Evolutionary conservation across 306 rosid genomes (phyloP).

Genomic region (Quercus variabilis): DNA sequence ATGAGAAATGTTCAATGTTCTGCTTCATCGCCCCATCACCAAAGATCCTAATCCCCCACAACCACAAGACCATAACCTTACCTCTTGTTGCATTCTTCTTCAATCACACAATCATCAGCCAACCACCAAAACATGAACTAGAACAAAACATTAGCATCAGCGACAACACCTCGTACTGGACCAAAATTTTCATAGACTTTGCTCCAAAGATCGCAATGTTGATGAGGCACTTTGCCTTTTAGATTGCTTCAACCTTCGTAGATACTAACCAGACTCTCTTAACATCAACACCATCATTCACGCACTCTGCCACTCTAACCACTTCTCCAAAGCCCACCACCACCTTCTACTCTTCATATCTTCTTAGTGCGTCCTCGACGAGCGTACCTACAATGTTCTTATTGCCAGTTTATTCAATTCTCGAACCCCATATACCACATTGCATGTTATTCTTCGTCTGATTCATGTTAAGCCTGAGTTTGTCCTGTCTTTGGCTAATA

Average conservation of each 20-base stretch:
- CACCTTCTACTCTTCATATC: constrained; percentile 47
- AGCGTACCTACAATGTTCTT: constrained; percentile 27
- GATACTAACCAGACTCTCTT: constrained; percentile 34
- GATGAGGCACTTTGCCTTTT: constrained; percentile 49
- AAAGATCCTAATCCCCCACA: constrained; percentile 3
- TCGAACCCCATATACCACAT: too few species aligned
- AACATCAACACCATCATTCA: constrained; percentile 22
- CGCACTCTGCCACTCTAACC: constrained; percentile 63
- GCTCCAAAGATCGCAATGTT: constrained; percentile 34
- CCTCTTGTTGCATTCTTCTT: constrained; percentile 10
- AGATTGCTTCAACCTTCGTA: constrained; percentile 41
- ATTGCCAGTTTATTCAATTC: neutral
- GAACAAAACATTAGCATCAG: too few species aligned
- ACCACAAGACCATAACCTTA: constrained; percentile 10
- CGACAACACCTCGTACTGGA: too few species aligned
- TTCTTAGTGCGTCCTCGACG: neutral
- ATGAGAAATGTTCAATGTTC: neutral
- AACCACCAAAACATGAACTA: neutral
- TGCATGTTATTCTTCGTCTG: too few species aligned
- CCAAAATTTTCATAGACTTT: neutral
- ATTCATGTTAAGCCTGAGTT: too few species aligned
- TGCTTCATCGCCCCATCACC: neutral
- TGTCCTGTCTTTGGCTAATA: too few species aligned
- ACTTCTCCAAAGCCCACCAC: constrained; percentile 68
- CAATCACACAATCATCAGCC: neutral